These are phyloP conservation scores for Penicillium sp. DNA, from an alignment of 2,329 filamentous ascomycete genomes.

Conservation along the genomic window DNA sequence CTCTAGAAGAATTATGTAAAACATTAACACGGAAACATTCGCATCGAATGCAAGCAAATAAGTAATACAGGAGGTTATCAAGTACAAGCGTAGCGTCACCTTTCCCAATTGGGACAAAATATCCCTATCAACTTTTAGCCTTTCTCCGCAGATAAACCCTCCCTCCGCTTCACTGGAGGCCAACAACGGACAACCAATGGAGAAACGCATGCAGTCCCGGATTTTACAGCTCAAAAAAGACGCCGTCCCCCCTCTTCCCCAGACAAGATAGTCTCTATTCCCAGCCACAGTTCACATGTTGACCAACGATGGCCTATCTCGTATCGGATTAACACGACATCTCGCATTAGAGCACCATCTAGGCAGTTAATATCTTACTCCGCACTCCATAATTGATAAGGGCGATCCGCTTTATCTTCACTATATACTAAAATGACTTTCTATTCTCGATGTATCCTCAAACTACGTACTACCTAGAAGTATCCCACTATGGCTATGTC, in stretches of 20 bases:
- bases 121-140: constrained; percentile 30
- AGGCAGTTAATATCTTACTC: background rate
- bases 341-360: constrained; percentile 5
- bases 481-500: background rate
- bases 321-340: constrained; percentile 34
- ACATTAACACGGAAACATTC: background rate
- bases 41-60: constrained; percentile 3
- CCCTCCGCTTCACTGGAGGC: background rate
- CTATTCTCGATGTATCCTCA: background rate
- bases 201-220: constrained; percentile 14
- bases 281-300: background rate
- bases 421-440: background rate
- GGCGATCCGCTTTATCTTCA: background rate
- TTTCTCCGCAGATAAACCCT: constrained; percentile 13
- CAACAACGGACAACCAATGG: background rate
- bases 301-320: constrained; percentile 10
- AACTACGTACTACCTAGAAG: background rate
- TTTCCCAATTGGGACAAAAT: constrained; percentile 41
- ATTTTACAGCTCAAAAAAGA: constrained; percentile 20
- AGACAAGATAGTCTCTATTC: background rate
- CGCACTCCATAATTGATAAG: constrained; percentile 2
- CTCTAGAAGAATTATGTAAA: background rate
- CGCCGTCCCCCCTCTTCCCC: constrained; percentile 8
- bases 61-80: background rate
- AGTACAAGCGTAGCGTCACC: constrained; percentile 20